These are phyloP conservation scores for Lactarius psammicola DNA, from an alignment of 768 basidiomycete genomes.

Conservation along the genomic window DNA sequence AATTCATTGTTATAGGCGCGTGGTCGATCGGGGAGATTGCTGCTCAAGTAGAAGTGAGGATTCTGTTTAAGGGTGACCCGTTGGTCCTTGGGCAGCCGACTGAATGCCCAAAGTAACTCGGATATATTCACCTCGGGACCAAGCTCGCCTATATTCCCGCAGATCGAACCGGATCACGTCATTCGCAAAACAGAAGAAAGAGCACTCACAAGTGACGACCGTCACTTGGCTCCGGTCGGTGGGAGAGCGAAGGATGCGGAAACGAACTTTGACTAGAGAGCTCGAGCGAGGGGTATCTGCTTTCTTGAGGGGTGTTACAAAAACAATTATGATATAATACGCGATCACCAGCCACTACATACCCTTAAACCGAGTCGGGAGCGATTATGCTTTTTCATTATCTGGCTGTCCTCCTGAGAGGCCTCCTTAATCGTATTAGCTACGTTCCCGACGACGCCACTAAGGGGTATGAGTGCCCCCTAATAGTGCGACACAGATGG, in stretches of 20 bases:
- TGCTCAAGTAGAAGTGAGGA: conserved; percentile 21
- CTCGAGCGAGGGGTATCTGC: conserved; percentile 4
- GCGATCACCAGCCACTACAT: not conserved
- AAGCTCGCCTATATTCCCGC: conserved; percentile 13
- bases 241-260: conserved; percentile 20
- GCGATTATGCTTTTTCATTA: conserved; percentile 21
- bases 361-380: conserved; percentile 20
- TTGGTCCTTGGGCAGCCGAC: conserved; percentile 22
- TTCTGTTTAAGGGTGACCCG: conserved; percentile 25
- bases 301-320: conserved; percentile 10
- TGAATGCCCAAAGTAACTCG: conserved; percentile 22
- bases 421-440: conserved; percentile 25
- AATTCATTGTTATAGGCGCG: conserved; percentile 11
- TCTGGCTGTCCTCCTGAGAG: conserved; percentile 22
- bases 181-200: not conserved
- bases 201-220: conserved; percentile 18
- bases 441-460: conserved; percentile 20
- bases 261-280: conserved; percentile 19
- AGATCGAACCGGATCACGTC: not conserved
- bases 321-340: not conserved
- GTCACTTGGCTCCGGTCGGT: conserved; percentile 15
- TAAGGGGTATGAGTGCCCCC: not conserved
- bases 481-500: not conserved
- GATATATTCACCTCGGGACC: conserved; percentile 21
- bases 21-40: conserved; percentile 20